phyloP scores from a whole-genome alignment of 2,329 filamentous ascomycete genomes.

The Cercospora sp. region DNA sequence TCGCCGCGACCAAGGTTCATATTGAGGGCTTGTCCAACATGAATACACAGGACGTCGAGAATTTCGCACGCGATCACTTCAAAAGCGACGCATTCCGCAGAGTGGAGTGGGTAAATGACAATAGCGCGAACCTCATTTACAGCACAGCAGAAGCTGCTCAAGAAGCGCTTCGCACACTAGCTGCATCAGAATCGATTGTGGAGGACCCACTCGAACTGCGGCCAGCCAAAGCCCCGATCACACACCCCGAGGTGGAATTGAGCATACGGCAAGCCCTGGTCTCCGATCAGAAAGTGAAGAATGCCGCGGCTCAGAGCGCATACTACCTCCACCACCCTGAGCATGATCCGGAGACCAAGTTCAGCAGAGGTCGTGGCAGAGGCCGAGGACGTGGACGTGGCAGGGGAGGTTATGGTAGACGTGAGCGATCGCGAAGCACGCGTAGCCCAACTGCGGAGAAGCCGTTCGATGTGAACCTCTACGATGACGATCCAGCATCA shows the following conservation, averaged over 20 bases:
- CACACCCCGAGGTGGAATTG: slow-evolving; percentile 68
- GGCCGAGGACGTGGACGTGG: slow-evolving; percentile 44
- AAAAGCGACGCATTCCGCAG: slow-evolving; percentile 56
- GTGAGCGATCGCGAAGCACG: slow-evolving; percentile 44
- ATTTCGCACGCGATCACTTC: slow-evolving; percentile 67
- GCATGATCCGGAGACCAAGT: slow-evolving; percentile 74
- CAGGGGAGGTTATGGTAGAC: slow-evolving; percentile 60
- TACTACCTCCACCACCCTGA: slow-evolving; percentile 94
- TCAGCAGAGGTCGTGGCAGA: slow-evolving; percentile 47
- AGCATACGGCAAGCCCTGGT: slow-evolving; percentile 72
- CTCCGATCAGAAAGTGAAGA: slow-evolving; percentile 75
- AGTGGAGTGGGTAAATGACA: slow-evolving; percentile 95
- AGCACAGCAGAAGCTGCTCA: slow-evolving; percentile 55
- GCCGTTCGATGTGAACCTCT: slow-evolving; percentile 74
- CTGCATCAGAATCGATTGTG: slow-evolving; percentile 33
- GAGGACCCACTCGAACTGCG: slow-evolving; percentile 58
- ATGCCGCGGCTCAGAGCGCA: slow-evolving; percentile 77
- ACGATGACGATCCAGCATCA: slow-evolving; percentile 65
- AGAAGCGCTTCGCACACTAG: slow-evolving; percentile 56
- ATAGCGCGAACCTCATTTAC: slow-evolving; percentile 84
- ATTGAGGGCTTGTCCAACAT: slow-evolving; percentile 80
- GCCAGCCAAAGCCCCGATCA: slow-evolving; percentile 64
- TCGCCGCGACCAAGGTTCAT: slow-evolving; percentile 69
- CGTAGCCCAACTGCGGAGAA: slow-evolving; percentile 37
- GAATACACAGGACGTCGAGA: slow-evolving; percentile 75